phyloP scores from a whole-genome alignment of 495 filamentous ascomycete genomes.

The Alectoria sarmentosa region DNA sequence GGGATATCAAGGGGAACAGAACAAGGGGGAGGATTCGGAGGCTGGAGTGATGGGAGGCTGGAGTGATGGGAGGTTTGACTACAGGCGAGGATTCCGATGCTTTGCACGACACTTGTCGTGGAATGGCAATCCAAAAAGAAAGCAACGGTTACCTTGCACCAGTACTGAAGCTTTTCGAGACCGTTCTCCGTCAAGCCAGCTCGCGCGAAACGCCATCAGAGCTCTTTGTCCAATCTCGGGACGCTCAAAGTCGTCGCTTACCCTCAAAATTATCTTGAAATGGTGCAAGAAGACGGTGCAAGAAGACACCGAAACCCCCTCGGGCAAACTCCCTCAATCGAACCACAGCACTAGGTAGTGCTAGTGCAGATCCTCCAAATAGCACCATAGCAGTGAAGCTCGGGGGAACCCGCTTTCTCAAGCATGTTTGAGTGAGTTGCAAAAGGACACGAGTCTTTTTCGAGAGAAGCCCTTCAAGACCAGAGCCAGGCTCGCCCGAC shows the following conservation, averaged over 20 bases:
- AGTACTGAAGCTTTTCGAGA: neutral
- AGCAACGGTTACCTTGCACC: neutral
- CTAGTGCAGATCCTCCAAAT: neutral
- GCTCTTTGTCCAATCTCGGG: neutral
- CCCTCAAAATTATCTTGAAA: neutral
- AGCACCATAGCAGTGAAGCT: neutral
- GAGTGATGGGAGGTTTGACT: slow-evolving; percentile 7
- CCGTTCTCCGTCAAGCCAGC: neutral
- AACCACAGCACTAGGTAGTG: neutral
- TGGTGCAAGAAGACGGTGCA: neutral
- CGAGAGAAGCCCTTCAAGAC: neutral
- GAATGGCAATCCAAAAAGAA: neutral
- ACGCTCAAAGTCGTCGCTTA: neutral
- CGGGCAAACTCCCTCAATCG: neutral
- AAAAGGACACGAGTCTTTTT: neutral
- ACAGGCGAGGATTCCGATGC: neutral
- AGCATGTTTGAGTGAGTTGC: neutral
- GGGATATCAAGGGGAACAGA: slow-evolving; percentile 74
- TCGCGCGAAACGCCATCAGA: neutral
- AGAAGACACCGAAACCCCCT: neutral
- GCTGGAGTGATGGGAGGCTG: slow-evolving; percentile 22
- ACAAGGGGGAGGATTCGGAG: slow-evolving; percentile 53
- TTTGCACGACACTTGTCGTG: neutral
- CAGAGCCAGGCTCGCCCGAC: neutral
- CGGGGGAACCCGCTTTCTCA: neutral